Conservation (phyloP, 345 rosid species). For the Pistacia integerrima region DNA sequence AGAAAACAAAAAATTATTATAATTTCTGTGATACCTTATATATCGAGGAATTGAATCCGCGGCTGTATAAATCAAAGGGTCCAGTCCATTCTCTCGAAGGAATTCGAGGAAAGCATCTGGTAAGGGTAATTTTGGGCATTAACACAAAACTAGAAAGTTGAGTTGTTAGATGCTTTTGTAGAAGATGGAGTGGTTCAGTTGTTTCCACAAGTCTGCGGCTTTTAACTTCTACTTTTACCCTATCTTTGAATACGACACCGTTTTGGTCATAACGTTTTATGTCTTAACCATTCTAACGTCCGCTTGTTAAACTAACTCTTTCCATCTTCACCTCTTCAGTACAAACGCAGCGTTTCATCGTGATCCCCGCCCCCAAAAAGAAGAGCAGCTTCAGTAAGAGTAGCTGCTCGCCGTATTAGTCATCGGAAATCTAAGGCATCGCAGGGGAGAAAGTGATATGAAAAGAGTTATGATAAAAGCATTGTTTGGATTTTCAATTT, state of each 20-base stretch:
- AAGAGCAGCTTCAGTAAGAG: background rate
- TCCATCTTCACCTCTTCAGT: no score
- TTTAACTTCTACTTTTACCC: no score
- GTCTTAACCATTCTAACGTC: background rate
- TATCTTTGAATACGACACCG: background rate
- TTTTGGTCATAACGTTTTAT: background rate
- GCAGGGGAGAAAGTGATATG: background rate
- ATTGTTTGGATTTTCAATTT: slow-evolving; percentile 14
- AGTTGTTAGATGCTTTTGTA: background rate
- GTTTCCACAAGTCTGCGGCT: no score
- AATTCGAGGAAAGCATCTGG: slow-evolving; percentile 68
- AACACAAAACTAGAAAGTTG: background rate
- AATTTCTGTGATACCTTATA: slow-evolving; percentile 46
- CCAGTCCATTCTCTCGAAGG: slow-evolving; percentile 62
- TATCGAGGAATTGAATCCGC: slow-evolving; percentile 74
- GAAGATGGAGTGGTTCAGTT: no score
- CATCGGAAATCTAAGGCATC: background rate
- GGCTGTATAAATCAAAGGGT: slow-evolving; percentile 67
- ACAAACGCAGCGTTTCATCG: background rate
- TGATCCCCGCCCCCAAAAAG: background rate
- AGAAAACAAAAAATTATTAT: background rate
- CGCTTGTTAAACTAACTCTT: background rate
- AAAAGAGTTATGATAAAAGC: slow-evolving; percentile 28
- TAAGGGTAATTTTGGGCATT: slow-evolving; percentile 42
- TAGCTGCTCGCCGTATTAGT: background rate